Base-by-base conservation (phyloP, 2,329 filamentous ascomycete species). In the Dothideomycetidae sp. region DNA sequence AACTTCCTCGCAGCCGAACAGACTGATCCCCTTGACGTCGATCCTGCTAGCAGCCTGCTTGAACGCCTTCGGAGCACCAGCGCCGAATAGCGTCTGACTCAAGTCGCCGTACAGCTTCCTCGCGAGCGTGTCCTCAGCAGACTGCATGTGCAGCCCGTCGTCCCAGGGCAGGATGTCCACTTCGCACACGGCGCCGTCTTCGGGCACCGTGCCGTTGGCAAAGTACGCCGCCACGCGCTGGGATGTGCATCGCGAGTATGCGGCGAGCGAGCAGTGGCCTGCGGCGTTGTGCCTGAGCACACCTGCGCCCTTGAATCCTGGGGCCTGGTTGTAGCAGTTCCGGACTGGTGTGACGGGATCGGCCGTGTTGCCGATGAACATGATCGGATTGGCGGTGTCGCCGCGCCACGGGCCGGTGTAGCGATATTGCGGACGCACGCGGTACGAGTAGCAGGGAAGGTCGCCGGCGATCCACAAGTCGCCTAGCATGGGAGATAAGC, bases 261-360 rank as follows among this genome's bases (percentile, higher is more conserved):
- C 31, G 4, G 39, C 14, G 10, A 39, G 15, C 16, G 16, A 38
- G 23, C 40, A 37, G 29, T 36, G 39, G 13, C 36, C 36, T 7
- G 36, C 29, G 7, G 29, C 53, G 40, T 69, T 59, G 41, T 64
- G 62, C 16, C 61, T 50, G 3, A 71, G 50, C 4, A 70, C 51
- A 2, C 49, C 52, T 11, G 59, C 64, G 1, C 60, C 61, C 0
- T 60, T 54, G 43, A 69, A 70, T 1, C 45, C 44, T 11, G 45
- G 17, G 1, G 57, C 52, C 58, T 62, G 61, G 60, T 53, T 53
- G 14, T 64, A 54, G 1, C 63, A 68, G 29, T 63, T 62, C 30
- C 48, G 46, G 4, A 75, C 51, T 3, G 56, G 54, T 4, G 56
- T 58, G 5, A 56, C 54, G 3, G 56, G 54, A 40, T 59, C 56